Evolutionary conservation across 768 basidiomycete genomes (phyloP), one percentile per base, ranked within the genome.

Genomic region (Pholiota molesta): DNA sequence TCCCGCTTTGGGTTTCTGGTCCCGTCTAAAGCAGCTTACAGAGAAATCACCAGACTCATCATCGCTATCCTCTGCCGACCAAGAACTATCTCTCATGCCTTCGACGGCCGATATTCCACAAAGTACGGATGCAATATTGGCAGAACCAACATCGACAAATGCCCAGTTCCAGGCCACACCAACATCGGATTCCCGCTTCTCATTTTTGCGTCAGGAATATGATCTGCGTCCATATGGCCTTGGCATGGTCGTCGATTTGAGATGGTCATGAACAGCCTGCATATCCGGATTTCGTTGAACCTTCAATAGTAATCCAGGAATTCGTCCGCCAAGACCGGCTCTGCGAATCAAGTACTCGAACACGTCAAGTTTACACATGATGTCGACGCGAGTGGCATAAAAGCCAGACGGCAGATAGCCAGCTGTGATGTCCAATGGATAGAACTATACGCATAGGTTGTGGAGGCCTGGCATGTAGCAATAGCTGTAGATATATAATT

Each of bases 211-310:
- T 44, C 74, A 77, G 66, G 86, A 90, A 70, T 87, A 91, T 67
- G 92, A 94, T 71, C 73, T 95, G 62, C 84, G 87, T 28, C 81
- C 82, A 11, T 86, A 89, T 73, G 92, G 92, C 9, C 76, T 95
- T 47, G 86, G 85, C 45, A 75, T 94, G 60, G 77, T 92, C 40
- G 60, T 95, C 45, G 93, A 95, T 71, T 86, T 94, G 71, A 80
- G 87, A 52, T 92, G 90, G 91, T 81, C 69, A 23, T 14, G 19
- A 21, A 49, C 21, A 4, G 7, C 23, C 23, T 44, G 17, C n/a
- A 19, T 21, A 44, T n/a, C 19, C n/a, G 13, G 35, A 13, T 37
- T 37, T 9, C 35, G 10, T 13, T 16, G 11, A 37, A 14, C 35
- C 35, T 37, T 37, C 35, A 37, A 13, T 37, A 37, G 14, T 14